A percentile compares a stretch with the other conserved stretches of the same genome.
phyloP scores from a whole-genome alignment of 2,329 filamentous ascomycete species.

The Pestalotiopsis sp. region DNA sequence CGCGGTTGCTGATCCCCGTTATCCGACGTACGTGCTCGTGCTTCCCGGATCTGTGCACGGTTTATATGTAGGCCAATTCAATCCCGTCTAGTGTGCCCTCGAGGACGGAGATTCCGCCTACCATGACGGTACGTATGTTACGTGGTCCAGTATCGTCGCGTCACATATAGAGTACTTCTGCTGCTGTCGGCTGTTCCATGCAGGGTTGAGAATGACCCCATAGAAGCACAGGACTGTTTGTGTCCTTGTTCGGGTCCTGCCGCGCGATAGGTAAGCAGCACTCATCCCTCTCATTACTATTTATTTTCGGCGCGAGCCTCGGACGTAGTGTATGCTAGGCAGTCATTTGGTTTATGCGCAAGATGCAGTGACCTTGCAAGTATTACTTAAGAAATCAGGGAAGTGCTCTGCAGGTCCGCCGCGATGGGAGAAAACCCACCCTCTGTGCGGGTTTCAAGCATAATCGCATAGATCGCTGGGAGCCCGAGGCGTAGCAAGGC shows the following conservation, averaged over 20 bases:
- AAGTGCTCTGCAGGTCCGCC: not conserved
- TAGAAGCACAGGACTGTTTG: constrained; percentile 5
- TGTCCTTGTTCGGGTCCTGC: not conserved
- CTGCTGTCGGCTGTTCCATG: not conserved
- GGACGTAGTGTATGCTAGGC: not conserved
- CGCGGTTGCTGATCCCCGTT: not conserved
- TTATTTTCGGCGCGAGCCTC: not conserved
- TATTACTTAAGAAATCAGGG: not conserved
- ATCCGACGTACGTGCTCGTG: not conserved
- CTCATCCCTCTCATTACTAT: not conserved
- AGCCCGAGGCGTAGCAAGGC: constrained; percentile 3
- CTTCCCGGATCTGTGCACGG: not conserved
- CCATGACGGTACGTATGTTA: not conserved
- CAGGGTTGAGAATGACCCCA: not conserved
- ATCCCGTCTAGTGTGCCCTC: not conserved
- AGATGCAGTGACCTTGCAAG: constrained; percentile 8
- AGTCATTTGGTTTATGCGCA: constrained; percentile 11
- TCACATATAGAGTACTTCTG: not conserved
- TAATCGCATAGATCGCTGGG: not conserved
- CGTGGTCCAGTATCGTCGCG: not conserved
- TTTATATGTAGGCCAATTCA: not conserved
- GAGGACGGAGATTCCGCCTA: not conserved
- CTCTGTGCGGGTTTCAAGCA: constrained; percentile 7
- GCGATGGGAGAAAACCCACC: not conserved
- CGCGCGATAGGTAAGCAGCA: not conserved